Evolutionary conservation across 1,284 basidiomycete genomes (phyloP), one percentile per base, ranked within the genome.

Genomic region (Earliella scabrosa): DNA sequence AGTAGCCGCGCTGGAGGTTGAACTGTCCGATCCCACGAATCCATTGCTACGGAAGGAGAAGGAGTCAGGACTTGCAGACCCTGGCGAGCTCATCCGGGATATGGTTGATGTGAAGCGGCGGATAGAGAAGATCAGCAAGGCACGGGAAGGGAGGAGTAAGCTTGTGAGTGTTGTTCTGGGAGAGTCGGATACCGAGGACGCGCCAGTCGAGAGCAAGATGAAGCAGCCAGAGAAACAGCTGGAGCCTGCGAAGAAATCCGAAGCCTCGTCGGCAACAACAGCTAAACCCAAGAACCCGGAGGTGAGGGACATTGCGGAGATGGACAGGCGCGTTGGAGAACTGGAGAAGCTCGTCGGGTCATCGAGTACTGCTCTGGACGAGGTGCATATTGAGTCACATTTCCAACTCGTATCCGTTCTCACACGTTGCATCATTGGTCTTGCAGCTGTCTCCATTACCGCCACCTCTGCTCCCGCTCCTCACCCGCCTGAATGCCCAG

Each of bases 401-500:
- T 29, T 4, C 20, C 16, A 24, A 1, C 16, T 7, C 9, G 20
- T 16, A 14, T 14, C 29, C n/a, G 24, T 4, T 13, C 13, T n/a
- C n/a, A 1, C 26, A 24, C 39, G 32, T 34, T 40, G 47, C 16
- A 38, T 18, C 5, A n/a, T n/a, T n/a, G n/a, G 0, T 43, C 27
- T 10, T 32, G 7, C 66, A 86, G 85, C 73, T 77, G 9, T 84
- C 87, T 1, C 86, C 86, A 4, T 77, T 94, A 11, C 88, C 92
- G 0, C 80, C 89, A 1, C 95, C 97, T 0, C 78, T 98, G 14
- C 76, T 97, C 1, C 87, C 92, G 0, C 85, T 94, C 40, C 79
- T 98, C 39, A 83, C 83, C 16, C 87, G 93, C 27, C 83, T 98
- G 35, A 94, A 93, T 68, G 86, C 88, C 26, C 92, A 95, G 72